Percentiles rank a stretch among this genome's conserved stretches.
phyloP scores from a whole-genome alignment of 768 basidiomycete species.

The Boletus tomentosulus region DNA sequence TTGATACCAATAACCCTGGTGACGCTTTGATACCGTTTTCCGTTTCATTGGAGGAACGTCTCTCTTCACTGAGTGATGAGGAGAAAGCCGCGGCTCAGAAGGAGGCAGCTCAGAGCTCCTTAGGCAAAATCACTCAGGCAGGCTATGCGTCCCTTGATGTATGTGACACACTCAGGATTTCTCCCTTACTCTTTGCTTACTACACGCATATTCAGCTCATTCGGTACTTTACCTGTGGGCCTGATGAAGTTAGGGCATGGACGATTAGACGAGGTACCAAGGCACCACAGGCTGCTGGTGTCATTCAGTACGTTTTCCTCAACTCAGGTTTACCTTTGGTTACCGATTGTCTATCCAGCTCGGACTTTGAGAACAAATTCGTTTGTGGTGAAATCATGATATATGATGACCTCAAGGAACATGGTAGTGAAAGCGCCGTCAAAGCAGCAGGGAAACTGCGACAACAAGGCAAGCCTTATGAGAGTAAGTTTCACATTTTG shows the following conservation, averaged over 20 bases:
- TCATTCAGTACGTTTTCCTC: slow-evolving; percentile 76
- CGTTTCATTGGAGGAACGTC: slow-evolving; percentile 90
- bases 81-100: slow-evolving; percentile 78
- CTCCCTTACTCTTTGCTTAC: not conserved
- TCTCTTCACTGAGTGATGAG: slow-evolving; percentile 56
- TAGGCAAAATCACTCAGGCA: slow-evolving; percentile 93
- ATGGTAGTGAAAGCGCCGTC: slow-evolving; percentile 86
- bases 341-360: slow-evolving; percentile 40
- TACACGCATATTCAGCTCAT: slow-evolving; percentile 58
- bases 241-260: slow-evolving; percentile 97
- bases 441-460: slow-evolving; percentile 93
- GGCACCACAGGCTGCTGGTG: slow-evolving; percentile 96
- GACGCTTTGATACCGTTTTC: slow-evolving; percentile 96
- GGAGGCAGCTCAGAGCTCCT: slow-evolving; percentile 66
- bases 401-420: slow-evolving; percentile 84
- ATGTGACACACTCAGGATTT: slow-evolving; percentile 21
- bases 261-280: slow-evolving; percentile 92
- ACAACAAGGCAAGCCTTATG: slow-evolving; percentile 97
- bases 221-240: slow-evolving; percentile 96
- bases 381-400: slow-evolving; percentile 97
- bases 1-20: slow-evolving; percentile 93
- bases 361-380: slow-evolving; percentile 97
- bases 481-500: slow-evolving; percentile 53
- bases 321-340: not conserved
- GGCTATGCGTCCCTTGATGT: slow-evolving; percentile 88